These are phyloP conservation scores for Neofusicoccum parvum DNA, from an alignment of 2,329 filamentous ascomycete species.

Conservation along the genomic window DNA sequence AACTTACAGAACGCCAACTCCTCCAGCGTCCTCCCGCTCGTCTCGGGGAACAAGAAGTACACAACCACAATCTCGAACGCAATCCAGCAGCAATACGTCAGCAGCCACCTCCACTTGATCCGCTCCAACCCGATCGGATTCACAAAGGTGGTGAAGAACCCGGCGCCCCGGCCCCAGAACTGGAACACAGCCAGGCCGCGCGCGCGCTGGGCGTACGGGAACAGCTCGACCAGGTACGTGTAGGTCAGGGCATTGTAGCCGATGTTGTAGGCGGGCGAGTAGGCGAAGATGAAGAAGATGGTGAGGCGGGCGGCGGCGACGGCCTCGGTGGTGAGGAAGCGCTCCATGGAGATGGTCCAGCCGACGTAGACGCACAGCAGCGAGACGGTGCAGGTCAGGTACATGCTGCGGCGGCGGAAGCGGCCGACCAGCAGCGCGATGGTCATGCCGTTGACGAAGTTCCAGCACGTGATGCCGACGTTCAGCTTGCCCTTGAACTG, in stretches of 20 bases:
- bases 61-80: conserved; percentile 44
- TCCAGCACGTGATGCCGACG: conserved; percentile 59
- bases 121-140: conserved; percentile 64
- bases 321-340: conserved; percentile 33
- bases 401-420: conserved; percentile 59
- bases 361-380: conserved; percentile 39
- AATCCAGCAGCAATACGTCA: conserved; percentile 46
- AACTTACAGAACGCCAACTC: conserved; percentile 41
- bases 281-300: conserved; percentile 60
- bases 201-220: conserved; percentile 52
- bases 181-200: conserved; percentile 61
- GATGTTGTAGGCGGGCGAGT: conserved; percentile 55
- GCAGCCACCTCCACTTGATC: conserved; percentile 44
- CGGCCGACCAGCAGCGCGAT: conserved; percentile 58
- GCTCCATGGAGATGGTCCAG: conserved; percentile 47
- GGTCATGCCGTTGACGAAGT: conserved; percentile 51
- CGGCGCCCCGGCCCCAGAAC: conserved; percentile 62
- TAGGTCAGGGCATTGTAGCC: conserved; percentile 61
- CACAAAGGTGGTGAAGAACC: conserved; percentile 63
- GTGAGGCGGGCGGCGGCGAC: conserved; percentile 33
- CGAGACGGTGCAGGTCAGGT: conserved; percentile 49
- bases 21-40: conserved; percentile 46
- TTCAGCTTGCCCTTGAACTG: conserved; percentile 59
- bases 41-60: conserved; percentile 41
- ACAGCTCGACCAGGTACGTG: conserved; percentile 54